A percentile compares a stretch with the other conserved stretches of the same genome.
Evolutionary conservation across 2,329 filamentous ascomycete species (phyloP).

Genomic region (Alternaria gaisen): DNA sequence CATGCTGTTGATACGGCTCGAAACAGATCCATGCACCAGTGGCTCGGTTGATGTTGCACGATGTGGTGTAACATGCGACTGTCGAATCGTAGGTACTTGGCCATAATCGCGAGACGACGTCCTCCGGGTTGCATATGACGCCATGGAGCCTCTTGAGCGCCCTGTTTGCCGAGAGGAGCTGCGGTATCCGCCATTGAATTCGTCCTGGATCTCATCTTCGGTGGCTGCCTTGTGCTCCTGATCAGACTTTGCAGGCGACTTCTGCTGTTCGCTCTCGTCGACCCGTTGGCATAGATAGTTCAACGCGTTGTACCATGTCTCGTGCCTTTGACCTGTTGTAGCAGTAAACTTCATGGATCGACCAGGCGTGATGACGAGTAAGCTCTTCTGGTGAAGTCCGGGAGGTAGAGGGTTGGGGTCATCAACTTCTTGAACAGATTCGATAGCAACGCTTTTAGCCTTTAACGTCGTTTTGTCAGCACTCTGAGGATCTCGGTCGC

Average conservation of each 20-base stretch:
- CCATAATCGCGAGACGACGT: constrained; percentile 50
- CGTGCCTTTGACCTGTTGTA: constrained; percentile 89
- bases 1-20: constrained; percentile 56
- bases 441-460: constrained; percentile 91
- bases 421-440: constrained; percentile 87
- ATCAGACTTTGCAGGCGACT: constrained; percentile 11
- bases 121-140: constrained; percentile 77
- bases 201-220: constrained; percentile 66
- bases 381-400: constrained; percentile 90
- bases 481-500: constrained; percentile 82
- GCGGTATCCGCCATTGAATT: constrained; percentile 77
- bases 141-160: constrained; percentile 68
- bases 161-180: constrained; percentile 63
- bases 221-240: constrained; percentile 64
- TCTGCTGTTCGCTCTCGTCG: constrained; percentile 53
- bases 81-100: constrained; percentile 59
- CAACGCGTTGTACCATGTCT: constrained; percentile 98
- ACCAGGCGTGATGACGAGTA: constrained; percentile 88
- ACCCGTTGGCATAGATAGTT: constrained; percentile 89
- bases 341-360: constrained; percentile 94
- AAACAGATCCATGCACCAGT: constrained; percentile 53
- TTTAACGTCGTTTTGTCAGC: constrained; percentile 80
- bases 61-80: constrained; percentile 39
- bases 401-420: constrained; percentile 97
- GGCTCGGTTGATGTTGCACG: constrained; percentile 46